Evolutionary conservation across 2,329 filamentous ascomycete species (phyloP).

Genomic region (Thermomyces lanuginosus): DNA sequence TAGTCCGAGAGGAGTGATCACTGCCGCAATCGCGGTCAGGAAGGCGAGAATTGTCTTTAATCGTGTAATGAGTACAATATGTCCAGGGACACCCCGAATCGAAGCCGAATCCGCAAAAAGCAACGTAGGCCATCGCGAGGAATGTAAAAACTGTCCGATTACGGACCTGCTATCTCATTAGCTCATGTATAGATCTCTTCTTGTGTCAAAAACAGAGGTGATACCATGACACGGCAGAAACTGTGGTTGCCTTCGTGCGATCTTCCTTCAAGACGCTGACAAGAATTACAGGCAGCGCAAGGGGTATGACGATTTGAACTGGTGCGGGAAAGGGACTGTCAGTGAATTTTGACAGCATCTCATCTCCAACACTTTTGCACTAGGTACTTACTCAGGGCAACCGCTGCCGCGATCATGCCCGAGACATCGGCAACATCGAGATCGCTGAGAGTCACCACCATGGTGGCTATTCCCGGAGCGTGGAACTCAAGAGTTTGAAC

Average conservation of each 20-base stretch:
- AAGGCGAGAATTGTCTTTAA: constrained; percentile 12
- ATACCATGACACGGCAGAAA: constrained; percentile 15
- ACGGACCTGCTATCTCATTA: constrained; percentile 16
- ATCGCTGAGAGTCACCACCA: constrained; percentile 2
- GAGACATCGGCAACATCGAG: constrained; percentile 25
- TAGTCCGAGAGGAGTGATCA: constrained; percentile 33
- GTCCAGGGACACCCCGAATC: constrained; percentile 15
- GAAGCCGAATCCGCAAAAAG: constrained; percentile 24
- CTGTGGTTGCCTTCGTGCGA: constrained; percentile 24
- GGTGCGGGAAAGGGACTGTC: too few species aligned
- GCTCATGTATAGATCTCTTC: constrained; percentile 1
- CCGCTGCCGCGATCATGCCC: constrained; percentile 24
- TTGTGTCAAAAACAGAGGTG: neutral
- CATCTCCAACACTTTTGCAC: too few species aligned
- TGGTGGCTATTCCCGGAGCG: too few species aligned
- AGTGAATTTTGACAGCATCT: too few species aligned
- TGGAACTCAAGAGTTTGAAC: too few species aligned
- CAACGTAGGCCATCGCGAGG: constrained; percentile 28
- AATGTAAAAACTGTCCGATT: constrained; percentile 22
- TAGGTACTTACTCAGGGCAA: too few species aligned
- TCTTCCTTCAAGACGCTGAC: constrained; percentile 21
- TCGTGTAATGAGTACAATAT: constrained; percentile 13
- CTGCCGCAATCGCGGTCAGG: constrained; percentile 25
- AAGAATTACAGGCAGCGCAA: constrained; percentile 22
- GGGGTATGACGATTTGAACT: constrained; percentile 23